A percentile compares a stretch with the other conserved stretches of the same genome.
Conservation (phyloP, 805 yeast genomes). For the Ogataea kodamae region DNA sequence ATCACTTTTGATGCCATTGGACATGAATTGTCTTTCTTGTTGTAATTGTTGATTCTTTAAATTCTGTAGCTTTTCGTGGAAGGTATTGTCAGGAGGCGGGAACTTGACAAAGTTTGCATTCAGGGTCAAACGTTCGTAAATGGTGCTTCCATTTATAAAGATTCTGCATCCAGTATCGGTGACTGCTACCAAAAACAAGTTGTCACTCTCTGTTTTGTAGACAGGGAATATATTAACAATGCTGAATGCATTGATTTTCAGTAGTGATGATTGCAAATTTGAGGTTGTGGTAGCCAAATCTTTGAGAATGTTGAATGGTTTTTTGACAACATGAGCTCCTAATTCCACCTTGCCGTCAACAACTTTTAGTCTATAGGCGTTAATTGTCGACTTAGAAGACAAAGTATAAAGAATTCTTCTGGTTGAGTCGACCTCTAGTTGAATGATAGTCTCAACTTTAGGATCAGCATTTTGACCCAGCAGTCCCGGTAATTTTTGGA, state of each 20-base stretch:
- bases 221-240: conserved; percentile 64
- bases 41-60: conserved; percentile 38
- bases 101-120: conserved; percentile 40
- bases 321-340: conserved; percentile 34
- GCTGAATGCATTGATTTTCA: conserved; percentile 52
- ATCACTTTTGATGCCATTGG: conserved; percentile 12
- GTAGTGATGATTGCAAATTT: conserved; percentile 39
- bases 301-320: conserved; percentile 45
- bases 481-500: conserved; percentile 30
- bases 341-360: conserved; percentile 35
- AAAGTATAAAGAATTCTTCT: conserved; percentile 77
- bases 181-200: conserved; percentile 70
- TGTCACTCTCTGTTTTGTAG: conserved; percentile 59
- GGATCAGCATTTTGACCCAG: conserved; percentile 22
- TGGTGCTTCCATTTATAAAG: conserved; percentile 49
- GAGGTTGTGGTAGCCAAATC: conserved; percentile 40
- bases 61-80: conserved; percentile 29
- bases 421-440: conserved; percentile 70
- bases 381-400: conserved; percentile 75
- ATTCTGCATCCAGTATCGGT: conserved; percentile 84
- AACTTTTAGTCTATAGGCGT: conserved; percentile 63
- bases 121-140: conserved; percentile 32
- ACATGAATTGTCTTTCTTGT: conserved; percentile 30
- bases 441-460: conserved; percentile 56
- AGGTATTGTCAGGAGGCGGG: conserved; percentile 40